phyloP scores from a whole-genome alignment of 176 grass and related monocot genomes.

The Musa troglodytarum region DNA sequence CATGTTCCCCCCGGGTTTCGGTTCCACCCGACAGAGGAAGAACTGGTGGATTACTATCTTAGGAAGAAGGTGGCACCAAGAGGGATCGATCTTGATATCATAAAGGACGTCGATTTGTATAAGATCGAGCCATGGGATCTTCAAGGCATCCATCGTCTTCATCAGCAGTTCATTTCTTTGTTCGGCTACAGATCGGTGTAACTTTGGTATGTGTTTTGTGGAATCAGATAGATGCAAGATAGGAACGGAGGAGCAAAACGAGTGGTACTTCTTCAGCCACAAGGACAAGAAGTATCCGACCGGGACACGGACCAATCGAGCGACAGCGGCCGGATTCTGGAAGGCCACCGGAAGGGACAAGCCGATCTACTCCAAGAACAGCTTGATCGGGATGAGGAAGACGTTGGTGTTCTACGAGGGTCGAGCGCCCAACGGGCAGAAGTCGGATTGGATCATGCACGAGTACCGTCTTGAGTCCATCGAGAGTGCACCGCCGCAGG shows the following conservation, averaged over 20 bases:
- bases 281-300: constrained; percentile 99
- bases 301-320: constrained; percentile 80
- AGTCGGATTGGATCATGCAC: constrained; percentile 97
- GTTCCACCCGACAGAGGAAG: constrained; percentile 89
- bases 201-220: too few relatives aligned
- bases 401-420: constrained; percentile 88
- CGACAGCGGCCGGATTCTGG: constrained; percentile 84
- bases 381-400: constrained; percentile 83
- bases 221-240: constrained; percentile 70
- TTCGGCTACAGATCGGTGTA: too few relatives aligned
- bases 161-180: too few relatives aligned
- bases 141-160: constrained; percentile 39
- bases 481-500: constrained; percentile 55
- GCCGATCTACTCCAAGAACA: constrained; percentile 65
- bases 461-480: constrained; percentile 83
- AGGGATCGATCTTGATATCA: constrained; percentile 85
- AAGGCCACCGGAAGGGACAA: constrained; percentile 96
- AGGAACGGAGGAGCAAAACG: constrained; percentile 60
- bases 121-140: constrained; percentile 99
- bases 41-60: constrained; percentile 95
- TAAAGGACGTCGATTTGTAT: constrained; percentile 87
- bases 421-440: constrained; percentile 73
- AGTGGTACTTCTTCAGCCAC: constrained; percentile 97
- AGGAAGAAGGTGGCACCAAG: constrained; percentile 67
- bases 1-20: constrained; percentile 88